phyloP scores from a whole-genome alignment of 228 moss, liverwort and hornwort species.

The Sphagnum fallax region DNA sequence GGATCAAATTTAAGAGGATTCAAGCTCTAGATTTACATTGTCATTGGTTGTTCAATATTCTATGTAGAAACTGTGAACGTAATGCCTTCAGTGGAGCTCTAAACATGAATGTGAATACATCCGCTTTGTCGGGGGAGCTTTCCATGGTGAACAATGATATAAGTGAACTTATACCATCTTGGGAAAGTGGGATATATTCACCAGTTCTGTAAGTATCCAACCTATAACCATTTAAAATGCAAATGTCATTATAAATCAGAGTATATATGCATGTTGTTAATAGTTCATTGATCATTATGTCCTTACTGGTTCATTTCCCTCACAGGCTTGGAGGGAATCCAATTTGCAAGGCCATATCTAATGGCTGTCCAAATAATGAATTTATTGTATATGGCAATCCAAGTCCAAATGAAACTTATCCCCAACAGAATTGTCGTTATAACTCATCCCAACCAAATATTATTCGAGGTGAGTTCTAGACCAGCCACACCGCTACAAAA shows the following conservation, averaged over 20 bases:
- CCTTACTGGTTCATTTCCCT: neutral
- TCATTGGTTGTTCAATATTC: neutral
- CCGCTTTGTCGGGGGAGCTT: neutral
- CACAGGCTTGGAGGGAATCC: slow-evolving; percentile 4
- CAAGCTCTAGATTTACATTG: too few species aligned
- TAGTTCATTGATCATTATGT: too few species aligned
- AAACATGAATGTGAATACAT: neutral
- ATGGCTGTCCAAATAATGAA: too few species aligned
- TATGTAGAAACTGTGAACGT: neutral
- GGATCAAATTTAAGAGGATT: too few species aligned
- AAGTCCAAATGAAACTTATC: neutral
- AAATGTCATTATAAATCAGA: neutral
- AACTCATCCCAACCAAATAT: neutral
- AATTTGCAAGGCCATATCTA: neutral
- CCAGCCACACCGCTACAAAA: too few species aligned
- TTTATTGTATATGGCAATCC: neutral
- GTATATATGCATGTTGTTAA: too few species aligned
- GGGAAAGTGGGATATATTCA: slow-evolving; percentile 1
- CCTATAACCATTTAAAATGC: neutral
- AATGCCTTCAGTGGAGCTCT: neutral
- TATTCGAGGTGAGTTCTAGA: too few species aligned
- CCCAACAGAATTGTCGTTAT: neutral
- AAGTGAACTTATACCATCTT: slow-evolving; percentile 1
- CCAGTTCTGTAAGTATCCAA: slow-evolving; percentile 3
- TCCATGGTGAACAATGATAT: neutral